These are phyloP conservation scores for Stygiomarasmius scandens DNA, from an alignment of 1,284 basidiomycete species.

Conservation along the genomic window DNA sequence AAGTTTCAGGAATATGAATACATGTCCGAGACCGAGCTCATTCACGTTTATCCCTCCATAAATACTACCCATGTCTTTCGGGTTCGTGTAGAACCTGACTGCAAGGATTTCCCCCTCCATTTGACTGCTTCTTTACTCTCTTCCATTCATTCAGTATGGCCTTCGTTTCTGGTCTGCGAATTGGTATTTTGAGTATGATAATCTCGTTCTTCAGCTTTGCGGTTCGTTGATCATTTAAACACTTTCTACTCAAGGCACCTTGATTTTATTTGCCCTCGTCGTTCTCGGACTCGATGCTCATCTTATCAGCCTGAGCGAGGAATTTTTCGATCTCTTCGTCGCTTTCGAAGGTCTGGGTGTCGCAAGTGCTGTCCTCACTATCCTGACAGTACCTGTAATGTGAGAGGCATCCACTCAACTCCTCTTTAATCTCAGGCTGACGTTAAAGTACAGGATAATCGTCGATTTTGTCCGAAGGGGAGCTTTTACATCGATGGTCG, in stretches of 20 bases:
- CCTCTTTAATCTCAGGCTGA: no score
- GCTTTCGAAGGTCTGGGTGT: conserved; percentile 45
- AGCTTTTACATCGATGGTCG: conserved; percentile 45
- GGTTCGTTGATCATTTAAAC: no score
- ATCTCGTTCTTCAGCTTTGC: no score
- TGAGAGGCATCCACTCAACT: no score
- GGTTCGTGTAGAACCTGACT: no score
- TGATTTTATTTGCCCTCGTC: conserved; percentile 35
- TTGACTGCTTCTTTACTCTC: background rate
- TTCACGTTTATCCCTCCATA: no score
- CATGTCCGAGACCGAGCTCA: no score
- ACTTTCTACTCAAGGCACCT: conserved; percentile 3
- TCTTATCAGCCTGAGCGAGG: conserved; percentile 28
- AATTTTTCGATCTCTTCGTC: conserved; percentile 19
- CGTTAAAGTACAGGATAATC: conserved; percentile 37
- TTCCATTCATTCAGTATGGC: background rate
- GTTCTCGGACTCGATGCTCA: conserved; percentile 38
- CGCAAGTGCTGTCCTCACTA: conserved; percentile 43
- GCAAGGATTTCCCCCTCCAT: no score
- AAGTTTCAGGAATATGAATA: no score
- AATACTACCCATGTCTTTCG: no score
- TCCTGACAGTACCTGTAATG: conserved; percentile 51
- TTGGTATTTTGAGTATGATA: background rate
- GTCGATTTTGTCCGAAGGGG: conserved; percentile 45
- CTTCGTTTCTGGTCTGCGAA: background rate